A percentile compares a stretch with the other conserved stretches of the same genome.
Evolutionary conservation across 2,329 filamentous ascomycete species (phyloP).

Genomic region (Claviceps paspali): DNA sequence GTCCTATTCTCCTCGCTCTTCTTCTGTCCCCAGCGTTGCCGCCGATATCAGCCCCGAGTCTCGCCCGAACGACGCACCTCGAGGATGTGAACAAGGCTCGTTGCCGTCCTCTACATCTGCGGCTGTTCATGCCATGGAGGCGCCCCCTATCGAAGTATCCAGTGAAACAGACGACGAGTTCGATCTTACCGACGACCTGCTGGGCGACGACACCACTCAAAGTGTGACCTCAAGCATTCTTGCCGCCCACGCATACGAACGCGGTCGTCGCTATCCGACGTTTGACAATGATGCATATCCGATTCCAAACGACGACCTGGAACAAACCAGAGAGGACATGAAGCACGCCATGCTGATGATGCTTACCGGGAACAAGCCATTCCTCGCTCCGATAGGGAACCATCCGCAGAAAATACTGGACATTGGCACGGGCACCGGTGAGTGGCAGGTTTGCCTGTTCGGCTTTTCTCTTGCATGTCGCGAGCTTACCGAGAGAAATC

Average conservation of each 20-base stretch:
- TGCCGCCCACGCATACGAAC: conserved; percentile 5
- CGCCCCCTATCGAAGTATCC: conserved; percentile 1
- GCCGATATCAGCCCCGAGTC: neutral
- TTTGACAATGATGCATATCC: conserved; percentile 21
- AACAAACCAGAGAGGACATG: conserved; percentile 24
- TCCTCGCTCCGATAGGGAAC: conserved; percentile 24
- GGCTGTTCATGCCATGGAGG: conserved; percentile 1
- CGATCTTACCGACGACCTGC: conserved; percentile 1
- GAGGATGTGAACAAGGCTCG: neutral
- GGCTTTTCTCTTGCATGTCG: neutral
- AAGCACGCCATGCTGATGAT: conserved; percentile 23
- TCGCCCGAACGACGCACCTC: neutral
- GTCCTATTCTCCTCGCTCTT: neutral
- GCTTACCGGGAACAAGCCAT: conserved; percentile 20
- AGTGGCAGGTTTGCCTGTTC: neutral
- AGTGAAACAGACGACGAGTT: conserved; percentile 4
- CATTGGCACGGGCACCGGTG: conserved; percentile 19
- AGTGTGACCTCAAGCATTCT: conserved; percentile 7
- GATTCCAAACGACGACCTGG: conserved; percentile 24
- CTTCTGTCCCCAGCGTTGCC: neutral
- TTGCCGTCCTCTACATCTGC: neutral
- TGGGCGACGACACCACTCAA: conserved; percentile 3
- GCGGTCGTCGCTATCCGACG: conserved; percentile 15
- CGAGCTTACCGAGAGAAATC: neutral
- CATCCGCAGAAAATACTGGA: conserved; percentile 22